Evolutionary conservation across 2,329 filamentous ascomycete species (phyloP).

Genomic region (Colletotrichum sansevieriae): DNA sequence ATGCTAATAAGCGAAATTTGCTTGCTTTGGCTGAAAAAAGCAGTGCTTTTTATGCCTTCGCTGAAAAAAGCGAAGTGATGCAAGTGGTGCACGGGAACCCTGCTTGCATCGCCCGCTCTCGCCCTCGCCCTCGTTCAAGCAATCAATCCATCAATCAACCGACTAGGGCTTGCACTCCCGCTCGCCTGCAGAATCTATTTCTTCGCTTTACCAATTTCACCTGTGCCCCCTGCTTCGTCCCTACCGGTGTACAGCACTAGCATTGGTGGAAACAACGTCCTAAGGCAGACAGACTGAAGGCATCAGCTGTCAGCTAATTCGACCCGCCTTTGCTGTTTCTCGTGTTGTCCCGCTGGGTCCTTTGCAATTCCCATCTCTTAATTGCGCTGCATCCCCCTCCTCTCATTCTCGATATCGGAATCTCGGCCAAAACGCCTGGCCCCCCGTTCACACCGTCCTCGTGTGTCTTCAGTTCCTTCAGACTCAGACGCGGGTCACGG

Average conservation of each 20-base stretch:
- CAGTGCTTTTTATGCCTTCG: too few species aligned
- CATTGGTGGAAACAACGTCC: too few species aligned
- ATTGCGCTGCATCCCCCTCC: constrained; percentile 20
- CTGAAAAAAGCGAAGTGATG: too few species aligned
- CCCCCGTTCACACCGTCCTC: constrained; percentile 14
- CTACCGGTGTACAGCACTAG: background rate
- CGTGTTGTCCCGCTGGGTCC: constrained; percentile 21
- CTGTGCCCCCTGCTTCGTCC: background rate
- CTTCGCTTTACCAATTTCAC: background rate
- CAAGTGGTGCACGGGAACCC: too few species aligned
- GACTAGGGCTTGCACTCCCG: too few species aligned
- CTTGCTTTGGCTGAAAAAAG: too few species aligned
- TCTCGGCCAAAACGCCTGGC: constrained; percentile 19
- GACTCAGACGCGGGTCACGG: constrained; percentile 23
- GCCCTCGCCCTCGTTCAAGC: background rate
- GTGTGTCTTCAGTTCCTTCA: constrained; percentile 8
- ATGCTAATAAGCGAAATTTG: too few species aligned
- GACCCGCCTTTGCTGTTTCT: background rate
- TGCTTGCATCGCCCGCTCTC: background rate
- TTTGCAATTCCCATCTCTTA: constrained; percentile 21
- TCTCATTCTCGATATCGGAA: constrained; percentile 12
- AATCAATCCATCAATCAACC: too few species aligned
- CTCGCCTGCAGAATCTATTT: background rate
- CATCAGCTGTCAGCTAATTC: background rate
- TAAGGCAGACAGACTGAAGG: too few species aligned